Evolutionary conservation across 257 asterid species (phyloP), one percentile per base, ranked within the genome.

Genomic region (Capsicum rhomboideum): DNA sequence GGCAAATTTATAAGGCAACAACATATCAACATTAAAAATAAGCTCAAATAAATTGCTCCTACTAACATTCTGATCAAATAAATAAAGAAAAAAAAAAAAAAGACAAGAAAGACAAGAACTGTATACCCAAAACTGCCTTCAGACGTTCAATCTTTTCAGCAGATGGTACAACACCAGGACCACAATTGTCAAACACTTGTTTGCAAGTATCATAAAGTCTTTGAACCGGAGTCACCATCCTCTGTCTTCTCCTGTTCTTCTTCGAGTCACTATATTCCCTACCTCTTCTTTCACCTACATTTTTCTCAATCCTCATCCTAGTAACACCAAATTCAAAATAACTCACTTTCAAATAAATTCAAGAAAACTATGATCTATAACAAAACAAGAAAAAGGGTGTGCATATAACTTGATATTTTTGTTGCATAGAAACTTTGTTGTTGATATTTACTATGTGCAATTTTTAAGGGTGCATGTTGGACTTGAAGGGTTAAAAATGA

Each of bases 81-180:
- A 2, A 44, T 6, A 40, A 40, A 6, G 6, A 28, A 46, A 44
- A n/a, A n/a, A n/a, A n/a, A n/a, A n/a, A n/a, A n/a, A n/a, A n/a
- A n/a, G n/a, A n/a, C n/a, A 66, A 14, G 37, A 63, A 18, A 5
- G 40, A 34, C 5, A 34, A 82, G 53, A 72, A 61, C 14, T 58
- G 13, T 31, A 71, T 92, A 96, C 99, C 99, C 89, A 96, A 84
- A 85, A 93, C 87, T 52, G 91, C 86, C 5, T 95, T 87, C 28
- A 96, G 97, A 78, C 87, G 89, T 55, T 91, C 91, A 1, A 96
- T 87, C 74, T 94, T 92, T 3, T 93, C 95, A 0, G 94, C 88
- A 0, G 97, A 80, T 0, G 99, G 99, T 37, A 96, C 93, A 85
- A 94, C 85, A 85, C 91, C 97, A 26, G 98, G 98, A 8, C 93